Base-by-base conservation (phyloP, 805 yeast species). In the Scheffersomyces amazonensis region DNA sequence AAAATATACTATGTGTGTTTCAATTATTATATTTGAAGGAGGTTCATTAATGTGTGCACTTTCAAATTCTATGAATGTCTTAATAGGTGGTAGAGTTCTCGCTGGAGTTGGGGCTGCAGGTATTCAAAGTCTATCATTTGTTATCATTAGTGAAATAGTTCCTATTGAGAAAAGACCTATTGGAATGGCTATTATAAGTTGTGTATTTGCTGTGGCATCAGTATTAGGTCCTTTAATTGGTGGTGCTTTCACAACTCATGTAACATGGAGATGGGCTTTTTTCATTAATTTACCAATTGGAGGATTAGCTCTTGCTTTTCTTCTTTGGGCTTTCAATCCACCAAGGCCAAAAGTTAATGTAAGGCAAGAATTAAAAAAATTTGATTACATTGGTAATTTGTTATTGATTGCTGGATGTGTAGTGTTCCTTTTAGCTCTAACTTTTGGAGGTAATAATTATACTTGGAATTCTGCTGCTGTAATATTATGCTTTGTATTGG, bases 21-120 rank as follows among this genome's bases (percentile, higher is more conserved):
- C 30, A 15, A 15, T 27, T 27, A 10, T 59, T 60, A 43, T 75
- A 57, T 27, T 27, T 27, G 30, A 27, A 27, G 40, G 24, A 2
- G 50, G 50, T 1, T 63, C 69, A 5, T 48, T 64, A 30, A 49
- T 64, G 50, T 59, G 66, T 47, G 69, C 68, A 0, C 51, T 64
- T 35, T 43, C 68, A 3, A 48, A 45, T 18, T 43, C 36, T 37
- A 64, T 64, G 70, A 51, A 62, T 42, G 48, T 53, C 13, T 49
- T 65, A 23, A 65, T 65, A 38, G 69, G 71, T 2, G 69, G 69
- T 4, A 57, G 83, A 43, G 81, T 78, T 0, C 43, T 76, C 12
- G 75, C 80, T 1, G 83, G 83, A 25, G 62, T 76, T 18, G 83
- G 82, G 1, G 72, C 75, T 13, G 81, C 81, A 5, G 82, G 82